Conservation (phyloP, 208 protist species). For the Wallacemonas sp. region DNA sequence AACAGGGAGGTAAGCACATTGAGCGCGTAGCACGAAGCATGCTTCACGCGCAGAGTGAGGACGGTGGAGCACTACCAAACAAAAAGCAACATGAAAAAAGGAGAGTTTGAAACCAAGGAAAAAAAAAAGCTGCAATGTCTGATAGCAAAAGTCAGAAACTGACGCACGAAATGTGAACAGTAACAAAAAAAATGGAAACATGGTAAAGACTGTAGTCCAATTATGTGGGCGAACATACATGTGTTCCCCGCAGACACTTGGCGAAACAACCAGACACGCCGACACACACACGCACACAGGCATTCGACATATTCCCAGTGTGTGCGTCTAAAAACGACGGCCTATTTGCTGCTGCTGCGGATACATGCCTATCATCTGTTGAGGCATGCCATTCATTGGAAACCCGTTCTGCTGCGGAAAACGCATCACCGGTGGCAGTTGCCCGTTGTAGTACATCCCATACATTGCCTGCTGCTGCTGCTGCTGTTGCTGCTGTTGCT, state of each 20-base stretch:
- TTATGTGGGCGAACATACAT: too few relatives aligned
- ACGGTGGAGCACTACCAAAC: too few relatives aligned
- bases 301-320: too few relatives aligned
- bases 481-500: neutral
- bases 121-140: neutral
- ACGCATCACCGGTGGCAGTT: neutral
- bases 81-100: too few relatives aligned
- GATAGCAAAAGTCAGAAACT: too few relatives aligned
- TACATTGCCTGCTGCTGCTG: constrained; percentile 4
- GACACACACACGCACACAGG: too few relatives aligned
- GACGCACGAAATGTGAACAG: neutral
- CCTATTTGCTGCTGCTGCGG: neutral
- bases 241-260: too few relatives aligned
- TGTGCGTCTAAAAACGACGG: constrained; percentile 14
- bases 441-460: constrained; percentile 7
- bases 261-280: too few relatives aligned
- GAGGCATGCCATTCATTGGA: neutral
- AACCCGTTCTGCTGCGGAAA: constrained; percentile 13
- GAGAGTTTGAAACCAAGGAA: too few relatives aligned
- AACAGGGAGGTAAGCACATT: too few relatives aligned
- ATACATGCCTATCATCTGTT: constrained; percentile 5
- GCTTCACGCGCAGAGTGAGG: too few relatives aligned
- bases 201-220: constrained; percentile 1
- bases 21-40: too few relatives aligned
- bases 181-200: constrained; percentile 4